Evolutionary conservation across 2,329 filamentous ascomycete species (phyloP).

Genomic region (Fusarium solani-melongenae): DNA sequence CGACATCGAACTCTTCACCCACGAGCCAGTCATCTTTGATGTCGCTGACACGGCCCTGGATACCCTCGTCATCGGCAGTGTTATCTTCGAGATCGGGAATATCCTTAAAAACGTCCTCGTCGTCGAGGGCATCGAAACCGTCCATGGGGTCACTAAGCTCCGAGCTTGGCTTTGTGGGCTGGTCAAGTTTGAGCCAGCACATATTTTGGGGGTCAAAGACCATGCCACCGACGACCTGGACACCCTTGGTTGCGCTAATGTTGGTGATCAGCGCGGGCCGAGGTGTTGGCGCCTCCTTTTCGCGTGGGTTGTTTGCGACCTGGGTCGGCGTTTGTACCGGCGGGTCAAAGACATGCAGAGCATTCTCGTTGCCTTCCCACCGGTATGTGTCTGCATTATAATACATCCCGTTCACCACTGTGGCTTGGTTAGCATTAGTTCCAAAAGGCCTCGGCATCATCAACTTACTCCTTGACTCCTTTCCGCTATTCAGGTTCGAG

Average conservation of each 20-base stretch:
- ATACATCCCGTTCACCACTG: slow-evolving; percentile 93
- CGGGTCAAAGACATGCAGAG: slow-evolving; percentile 80
- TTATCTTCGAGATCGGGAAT: slow-evolving; percentile 91
- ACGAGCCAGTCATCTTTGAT: slow-evolving; percentile 84
- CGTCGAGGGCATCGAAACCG: slow-evolving; percentile 77
- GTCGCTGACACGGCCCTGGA: slow-evolving; percentile 66
- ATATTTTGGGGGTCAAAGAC: slow-evolving; percentile 97
- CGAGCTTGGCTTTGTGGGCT: slow-evolving; percentile 58
- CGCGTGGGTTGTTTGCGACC: slow-evolving; percentile 57
- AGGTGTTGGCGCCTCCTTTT: slow-evolving; percentile 70
- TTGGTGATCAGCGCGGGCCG: slow-evolving; percentile 89
- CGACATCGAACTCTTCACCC: slow-evolving; percentile 97
- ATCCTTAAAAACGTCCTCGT: slow-evolving; percentile 93
- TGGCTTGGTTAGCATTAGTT: slow-evolving; percentile 42
- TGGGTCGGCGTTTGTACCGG: slow-evolving; percentile 66
- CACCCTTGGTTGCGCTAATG: slow-evolving; percentile 83
- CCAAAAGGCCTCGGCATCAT: neutral
- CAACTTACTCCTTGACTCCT: slow-evolving; percentile 81
- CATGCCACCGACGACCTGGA: slow-evolving; percentile 97
- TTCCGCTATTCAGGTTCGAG: slow-evolving; percentile 79
- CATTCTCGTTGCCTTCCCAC: slow-evolving; percentile 98
- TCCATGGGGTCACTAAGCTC: slow-evolving; percentile 69
- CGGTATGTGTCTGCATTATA: slow-evolving; percentile 89
- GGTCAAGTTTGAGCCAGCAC: slow-evolving; percentile 90
- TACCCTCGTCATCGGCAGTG: slow-evolving; percentile 60